phyloP scores from a whole-genome alignment of 2,329 filamentous ascomycete species.

The Rugonectria rugulosa region DNA sequence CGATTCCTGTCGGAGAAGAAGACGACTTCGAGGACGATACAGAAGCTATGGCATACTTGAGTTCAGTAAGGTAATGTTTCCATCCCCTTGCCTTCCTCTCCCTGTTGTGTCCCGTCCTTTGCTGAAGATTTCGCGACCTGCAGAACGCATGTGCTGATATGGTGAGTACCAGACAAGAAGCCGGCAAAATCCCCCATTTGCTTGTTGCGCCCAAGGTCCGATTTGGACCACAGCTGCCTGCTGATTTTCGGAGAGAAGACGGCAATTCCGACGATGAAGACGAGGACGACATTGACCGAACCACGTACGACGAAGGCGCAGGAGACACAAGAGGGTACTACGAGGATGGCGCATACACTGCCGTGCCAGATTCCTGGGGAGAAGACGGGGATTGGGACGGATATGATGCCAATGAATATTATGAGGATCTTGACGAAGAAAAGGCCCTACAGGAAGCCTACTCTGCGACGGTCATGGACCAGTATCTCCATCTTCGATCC shows the following conservation, averaged over 20 bases:
- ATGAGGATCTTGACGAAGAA: conserved; percentile 34
- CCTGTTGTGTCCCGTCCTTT: conserved; percentile 24
- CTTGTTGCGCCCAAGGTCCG: conserved; percentile 68
- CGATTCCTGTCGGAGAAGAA: conserved; percentile 60
- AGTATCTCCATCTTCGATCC: conserved; percentile 71
- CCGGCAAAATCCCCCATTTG: conserved; percentile 74
- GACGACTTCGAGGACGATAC: conserved; percentile 72
- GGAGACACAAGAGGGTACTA: conserved; percentile 72
- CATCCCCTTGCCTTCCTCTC: conserved; percentile 3
- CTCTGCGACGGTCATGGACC: conserved; percentile 68
- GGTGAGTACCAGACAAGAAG: conserved; percentile 73
- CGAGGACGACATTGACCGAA: conserved; percentile 46
- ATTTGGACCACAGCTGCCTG: conserved; percentile 59
- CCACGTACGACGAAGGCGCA: conserved; percentile 56
- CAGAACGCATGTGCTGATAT: conserved; percentile 53
- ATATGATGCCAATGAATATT: conserved; percentile 34
- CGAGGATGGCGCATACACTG: conserved; percentile 81
- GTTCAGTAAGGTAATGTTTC: conserved; percentile 70
- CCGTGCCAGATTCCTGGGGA: conserved; percentile 54
- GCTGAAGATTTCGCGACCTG: conserved; percentile 38
- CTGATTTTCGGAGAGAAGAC: conserved; percentile 41
- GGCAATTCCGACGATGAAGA: conserved; percentile 40
- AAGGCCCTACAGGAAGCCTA: conserved; percentile 68
- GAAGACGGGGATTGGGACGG: conserved; percentile 39
- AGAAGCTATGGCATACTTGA: conserved; percentile 75